Conservation (phyloP, 1,284 basidiomycete genomes). For the Ustilago lituana region DNA sequence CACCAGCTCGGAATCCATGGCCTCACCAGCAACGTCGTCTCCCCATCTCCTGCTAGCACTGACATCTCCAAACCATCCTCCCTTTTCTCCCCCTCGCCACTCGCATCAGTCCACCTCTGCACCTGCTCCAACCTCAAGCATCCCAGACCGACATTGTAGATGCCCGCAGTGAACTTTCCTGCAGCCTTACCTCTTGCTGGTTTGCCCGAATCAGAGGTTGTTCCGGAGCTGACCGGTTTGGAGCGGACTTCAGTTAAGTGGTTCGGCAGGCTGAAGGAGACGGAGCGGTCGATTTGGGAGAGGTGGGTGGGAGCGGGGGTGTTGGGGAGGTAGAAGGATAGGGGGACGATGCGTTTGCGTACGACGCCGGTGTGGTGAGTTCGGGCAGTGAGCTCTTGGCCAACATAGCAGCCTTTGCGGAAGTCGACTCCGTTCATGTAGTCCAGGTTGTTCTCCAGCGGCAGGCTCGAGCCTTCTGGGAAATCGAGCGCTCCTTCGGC, state of each 20-base stretch:
- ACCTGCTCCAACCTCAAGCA: slow-evolving; percentile 61
- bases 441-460: slow-evolving; percentile 93
- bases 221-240: no score
- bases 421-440: slow-evolving; percentile 96
- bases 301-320: slow-evolving; percentile 8
- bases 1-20: slow-evolving; percentile 56
- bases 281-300: slow-evolving; percentile 3
- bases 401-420: slow-evolving; percentile 96
- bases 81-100: not conserved
- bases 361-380: slow-evolving; percentile 94
- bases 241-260: slow-evolving; percentile 45
- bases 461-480: slow-evolving; percentile 79
- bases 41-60: slow-evolving; percentile 16
- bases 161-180: slow-evolving; percentile 53
- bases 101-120: slow-evolving; percentile 28
- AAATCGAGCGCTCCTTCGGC: slow-evolving; percentile 88
- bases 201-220: no score
- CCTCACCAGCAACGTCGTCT: slow-evolving; percentile 35
- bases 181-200: slow-evolving; percentile 53
- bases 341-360: slow-evolving; percentile 88
- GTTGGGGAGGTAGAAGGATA: slow-evolving; percentile 66
- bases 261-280: slow-evolving; percentile 4
- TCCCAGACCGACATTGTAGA: slow-evolving; percentile 59
- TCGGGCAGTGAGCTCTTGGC: slow-evolving; percentile 94
- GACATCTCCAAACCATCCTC: slow-evolving; percentile 37